phyloP scores from a whole-genome alignment of 129 eudicot genomes.

The Calendula officinalis region DNA sequence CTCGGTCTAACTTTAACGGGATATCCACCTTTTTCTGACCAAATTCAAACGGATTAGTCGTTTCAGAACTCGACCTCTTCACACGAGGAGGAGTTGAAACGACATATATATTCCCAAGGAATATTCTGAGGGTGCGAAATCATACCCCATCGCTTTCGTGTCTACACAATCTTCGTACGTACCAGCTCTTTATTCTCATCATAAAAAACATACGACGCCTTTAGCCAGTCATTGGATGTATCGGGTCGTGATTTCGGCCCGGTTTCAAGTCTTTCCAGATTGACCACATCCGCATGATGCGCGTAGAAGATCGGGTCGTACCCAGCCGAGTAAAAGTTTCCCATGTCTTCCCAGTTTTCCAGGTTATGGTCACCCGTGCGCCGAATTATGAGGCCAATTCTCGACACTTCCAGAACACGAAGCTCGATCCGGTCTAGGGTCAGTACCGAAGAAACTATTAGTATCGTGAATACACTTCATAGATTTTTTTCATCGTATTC shows the following conservation, averaged over 20 bases:
- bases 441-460: slow-evolving; percentile 42
- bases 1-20: slow-evolving; percentile 49
- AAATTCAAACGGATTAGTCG: slow-evolving; percentile 15
- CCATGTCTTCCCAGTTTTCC: slow-evolving; percentile 43
- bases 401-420: slow-evolving; percentile 47
- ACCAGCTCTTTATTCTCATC: slow-evolving; percentile 50
- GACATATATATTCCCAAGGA: slow-evolving; percentile 39
- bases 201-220: slow-evolving; percentile 50
- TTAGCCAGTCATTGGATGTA: slow-evolving; percentile 37
- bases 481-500: not conserved
- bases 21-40: slow-evolving; percentile 17
- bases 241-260: slow-evolving; percentile 24
- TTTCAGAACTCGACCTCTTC: not conserved
- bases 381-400: slow-evolving; percentile 40
- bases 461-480: slow-evolving; percentile 46
- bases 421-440: slow-evolving; percentile 17
- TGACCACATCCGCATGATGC: slow-evolving; percentile 62
- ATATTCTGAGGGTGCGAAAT: slow-evolving; percentile 37
- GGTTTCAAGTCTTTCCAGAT: slow-evolving; percentile 46
- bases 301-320: slow-evolving; percentile 53
- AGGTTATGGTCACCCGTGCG: slow-evolving; percentile 41
- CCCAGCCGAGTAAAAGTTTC: slow-evolving; percentile 19
- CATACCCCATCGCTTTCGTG: slow-evolving; percentile 40
- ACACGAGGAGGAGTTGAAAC: slow-evolving; percentile 30
- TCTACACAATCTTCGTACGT: slow-evolving; percentile 43